Percentiles rank a stretch among this genome's conserved stretches.
phyloP scores from a whole-genome alignment of 768 basidiomycete species.

The Hebeloma cylindrosporum region DNA sequence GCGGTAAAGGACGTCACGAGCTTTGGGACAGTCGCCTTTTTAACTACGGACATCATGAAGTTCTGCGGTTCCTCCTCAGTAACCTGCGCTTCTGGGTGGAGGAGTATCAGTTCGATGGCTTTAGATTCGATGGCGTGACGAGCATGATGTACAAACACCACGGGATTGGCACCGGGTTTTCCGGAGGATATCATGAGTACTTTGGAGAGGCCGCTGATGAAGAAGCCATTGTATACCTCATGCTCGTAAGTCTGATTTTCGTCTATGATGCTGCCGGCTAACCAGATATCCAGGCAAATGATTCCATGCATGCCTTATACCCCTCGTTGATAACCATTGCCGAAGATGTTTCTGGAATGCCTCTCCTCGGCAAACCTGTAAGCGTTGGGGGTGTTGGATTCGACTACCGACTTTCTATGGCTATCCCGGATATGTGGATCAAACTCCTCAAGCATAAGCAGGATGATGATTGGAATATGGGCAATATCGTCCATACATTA shows the following conservation, averaged over 20 bases:
- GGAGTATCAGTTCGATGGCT: constrained; percentile 94
- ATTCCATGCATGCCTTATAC: constrained; percentile 79
- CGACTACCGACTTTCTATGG: constrained; percentile 98
- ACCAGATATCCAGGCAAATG: constrained; percentile 73
- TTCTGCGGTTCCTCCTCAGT: constrained; percentile 90
- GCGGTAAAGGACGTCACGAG: constrained; percentile 86
- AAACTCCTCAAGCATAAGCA: constrained; percentile 91
- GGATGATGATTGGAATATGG: constrained; percentile 89
- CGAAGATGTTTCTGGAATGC: constrained; percentile 99
- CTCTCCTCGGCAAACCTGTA: constrained; percentile 82
- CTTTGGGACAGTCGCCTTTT: constrained; percentile 98
- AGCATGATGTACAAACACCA: constrained; percentile 99
- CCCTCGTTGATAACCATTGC: constrained; percentile 88
- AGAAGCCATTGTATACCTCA: constrained; percentile 92
- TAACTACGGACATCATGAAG: constrained; percentile 95
- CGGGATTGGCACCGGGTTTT: constrained; percentile 97
- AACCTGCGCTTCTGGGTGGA: constrained; percentile 96
- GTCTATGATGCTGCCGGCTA: not conserved
- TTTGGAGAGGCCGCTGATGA: constrained; percentile 84
- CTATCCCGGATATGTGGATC: constrained; percentile 99
- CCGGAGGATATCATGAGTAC: constrained; percentile 98
- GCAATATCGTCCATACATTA: constrained; percentile 83
- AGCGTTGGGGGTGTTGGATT: constrained; percentile 89
- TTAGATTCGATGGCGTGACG: constrained; percentile 98
- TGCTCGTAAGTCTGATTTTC: constrained; percentile 67